phyloP scores from a whole-genome alignment of 139 green algal species.

The Nannochloris sp. region DNA sequence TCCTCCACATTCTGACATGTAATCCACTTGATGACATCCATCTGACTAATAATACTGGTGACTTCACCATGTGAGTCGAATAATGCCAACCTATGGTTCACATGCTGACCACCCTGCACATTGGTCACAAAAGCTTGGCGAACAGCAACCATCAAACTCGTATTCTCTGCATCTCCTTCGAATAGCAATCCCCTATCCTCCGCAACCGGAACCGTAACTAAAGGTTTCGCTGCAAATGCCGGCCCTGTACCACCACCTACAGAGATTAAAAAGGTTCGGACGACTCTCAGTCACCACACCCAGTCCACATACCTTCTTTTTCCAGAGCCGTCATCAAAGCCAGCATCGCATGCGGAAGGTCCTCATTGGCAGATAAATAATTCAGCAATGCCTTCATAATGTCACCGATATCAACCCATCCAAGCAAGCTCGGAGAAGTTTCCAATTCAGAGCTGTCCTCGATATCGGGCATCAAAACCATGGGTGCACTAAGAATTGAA shows the following conservation, averaged over 20 bases:
- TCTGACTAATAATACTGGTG: conserved; percentile 45
- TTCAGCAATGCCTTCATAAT: conserved; percentile 38
- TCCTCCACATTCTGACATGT: conserved; percentile 16
- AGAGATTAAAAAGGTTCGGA: too few species aligned
- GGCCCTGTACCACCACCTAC: conserved; percentile 6
- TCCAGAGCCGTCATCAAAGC: conserved; percentile 68
- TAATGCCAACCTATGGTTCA: conserved; percentile 37
- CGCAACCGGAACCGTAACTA: conserved; percentile 51
- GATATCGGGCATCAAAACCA: conserved; percentile 32
- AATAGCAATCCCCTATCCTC: conserved; percentile 61
- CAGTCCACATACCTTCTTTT: conserved; percentile 24
- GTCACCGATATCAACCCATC: conserved; percentile 52
- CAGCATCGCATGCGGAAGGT: conserved; percentile 59
- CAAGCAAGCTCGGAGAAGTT: conserved; percentile 37
- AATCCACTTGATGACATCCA: conserved; percentile 20
- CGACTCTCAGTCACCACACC: too few species aligned
- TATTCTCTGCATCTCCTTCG: conserved; percentile 32
- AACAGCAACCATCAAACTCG: conserved; percentile 43
- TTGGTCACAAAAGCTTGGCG: conserved; percentile 21
- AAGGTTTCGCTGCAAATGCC: conserved; percentile 39
- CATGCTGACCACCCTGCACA: background rate
- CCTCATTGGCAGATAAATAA: conserved; percentile 8
- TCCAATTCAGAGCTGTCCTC: conserved; percentile 42
- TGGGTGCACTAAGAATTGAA: conserved; percentile 55
- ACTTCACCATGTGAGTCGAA: conserved; percentile 63